Evolutionary conservation across 129 eudicot species (phyloP), one percentile per base, ranked within the genome.

Genomic region (Tagetes erecta): DNA sequence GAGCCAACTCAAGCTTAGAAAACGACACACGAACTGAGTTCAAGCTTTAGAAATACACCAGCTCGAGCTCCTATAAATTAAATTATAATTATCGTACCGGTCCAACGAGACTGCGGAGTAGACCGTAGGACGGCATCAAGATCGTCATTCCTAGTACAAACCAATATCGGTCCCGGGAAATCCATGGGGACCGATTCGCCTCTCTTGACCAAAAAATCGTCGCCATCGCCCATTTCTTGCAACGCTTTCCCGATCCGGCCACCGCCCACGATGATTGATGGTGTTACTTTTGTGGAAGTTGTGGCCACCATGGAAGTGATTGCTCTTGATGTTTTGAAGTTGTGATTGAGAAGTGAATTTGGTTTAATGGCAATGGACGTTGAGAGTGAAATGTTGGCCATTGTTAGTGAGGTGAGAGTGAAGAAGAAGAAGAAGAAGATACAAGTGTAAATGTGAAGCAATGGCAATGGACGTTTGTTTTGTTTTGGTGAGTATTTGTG

Each of bases 101-200:
- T 90, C 99, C 99, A 90, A 12, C 99, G 93, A 6, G 99, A 91
- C 45, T 76, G 82, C 50, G 99, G 99, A 74, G 99, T 94, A 46
- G 91, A 81, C 14, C 84, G 65, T 62, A 94, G 91, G 20, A 94
- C 97, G n/a, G 91, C 96, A 47, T 94, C 97, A 34, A 90, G 83
- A 80, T 94, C 99, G 76, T 94, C 99, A 72, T 94, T 94, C 65
- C 99, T 83, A 1, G 99, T 94, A 41, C 97, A 94, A 33, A 94
- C 99, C 82, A 94, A 84, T 11, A 94, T 94, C 8, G 99, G 99
- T 0, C 99, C 99, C 0, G 81, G 70, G 68, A 94, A 94, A 80
- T 94, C 96, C 13, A 82, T 68, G 34, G 97, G 99, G 73, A 94
- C 90, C n/a, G 86, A 40, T 52, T 94, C 93, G 33, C 99, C 99